Evolutionary conservation across 2,329 filamentous ascomycete genomes (phyloP).

Genomic region (Claviceps monticola): DNA sequence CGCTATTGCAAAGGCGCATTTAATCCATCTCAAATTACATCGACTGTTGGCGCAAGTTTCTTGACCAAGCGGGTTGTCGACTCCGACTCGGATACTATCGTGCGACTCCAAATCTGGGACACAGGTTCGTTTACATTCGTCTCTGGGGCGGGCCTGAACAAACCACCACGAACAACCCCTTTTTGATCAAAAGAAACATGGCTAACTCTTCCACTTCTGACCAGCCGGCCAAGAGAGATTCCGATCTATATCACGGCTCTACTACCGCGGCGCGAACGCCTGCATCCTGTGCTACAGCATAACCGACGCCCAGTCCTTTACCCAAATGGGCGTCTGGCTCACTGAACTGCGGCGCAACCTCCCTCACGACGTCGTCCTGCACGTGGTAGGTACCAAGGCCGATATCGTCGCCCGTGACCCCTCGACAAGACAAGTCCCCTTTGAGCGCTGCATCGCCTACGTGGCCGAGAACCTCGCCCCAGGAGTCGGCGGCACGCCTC

Average conservation of each 20-base stretch:
- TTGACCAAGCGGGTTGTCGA: constrained; percentile 70
- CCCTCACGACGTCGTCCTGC: constrained; percentile 65
- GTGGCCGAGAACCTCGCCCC: constrained; percentile 84
- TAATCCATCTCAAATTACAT: constrained; percentile 47
- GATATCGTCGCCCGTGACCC: constrained; percentile 84
- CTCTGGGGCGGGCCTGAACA: no score
- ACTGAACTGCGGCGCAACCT: constrained; percentile 71
- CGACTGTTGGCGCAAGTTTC: constrained; percentile 70
- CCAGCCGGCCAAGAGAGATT: constrained; percentile 83
- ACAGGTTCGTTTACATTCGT: constrained; percentile 40
- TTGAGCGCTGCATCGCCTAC: constrained; percentile 91
- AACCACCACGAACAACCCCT: no score
- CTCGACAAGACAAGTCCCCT: constrained; percentile 66
- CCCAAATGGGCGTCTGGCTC: constrained; percentile 87
- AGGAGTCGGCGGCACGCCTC: constrained; percentile 50
- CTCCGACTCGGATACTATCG: constrained; percentile 69
- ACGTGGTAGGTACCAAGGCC: constrained; percentile 89
- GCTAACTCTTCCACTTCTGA: constrained; percentile 5
- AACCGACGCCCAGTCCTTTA: constrained; percentile 71
- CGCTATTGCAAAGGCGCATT: constrained; percentile 63
- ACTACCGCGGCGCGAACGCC: constrained; percentile 91
- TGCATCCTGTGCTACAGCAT: constrained; percentile 93
- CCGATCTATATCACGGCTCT: constrained; percentile 83
- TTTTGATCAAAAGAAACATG: not conserved
- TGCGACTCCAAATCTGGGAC: constrained; percentile 93